Evolutionary conservation across 1,284 basidiomycete genomes (phyloP), one percentile per base, ranked within the genome.

Genomic region (Melampsora larici-populina): DNA sequence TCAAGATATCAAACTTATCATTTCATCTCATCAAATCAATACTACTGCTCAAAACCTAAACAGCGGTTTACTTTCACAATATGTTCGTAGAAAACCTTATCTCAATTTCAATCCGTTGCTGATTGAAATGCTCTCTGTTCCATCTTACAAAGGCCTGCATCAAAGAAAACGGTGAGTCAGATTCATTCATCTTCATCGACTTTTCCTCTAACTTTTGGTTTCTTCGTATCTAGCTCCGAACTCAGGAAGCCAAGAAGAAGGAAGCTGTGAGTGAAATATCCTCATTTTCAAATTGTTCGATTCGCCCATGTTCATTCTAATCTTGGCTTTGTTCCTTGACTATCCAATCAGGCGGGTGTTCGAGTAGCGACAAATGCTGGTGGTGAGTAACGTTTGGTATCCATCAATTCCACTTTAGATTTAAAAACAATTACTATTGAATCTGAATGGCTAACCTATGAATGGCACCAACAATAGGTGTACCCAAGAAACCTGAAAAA

Each of bases 401-500:
- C 13, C 11, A 43, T 43, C 40, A 43, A 13, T 43, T 13, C 6
- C 5, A 7, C 11, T 43, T 58, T 11, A 7, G 40, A 7, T 43
- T 43, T 1, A n/a, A 17, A 31, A 15, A 18, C 4, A 49, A 33
- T 1, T 7, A 33, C 1, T 33, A 4, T 26, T 31, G 60, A 26
- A 40, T 51, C 48, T 9, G 33, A 36, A 31, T 62, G 21, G 8
- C 49, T 62, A 6, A 49, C 31, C 31, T 31, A 5, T 3, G 13
- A 29, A 31, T 29, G n/a, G 15, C 43, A 8, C 24, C 5, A 24
- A 46, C 15, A 13, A 26, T n/a, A 76, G 74, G 74, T 33, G 58
- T 76, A 21, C 74, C 74, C 21, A 76, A 76, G 43, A 76, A 76
- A 43, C 36, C 74, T 48, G 74, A 76, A 31, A 76, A 76, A 58